phyloP scores from a whole-genome alignment of 192 early-diverging fungal species.

The Entrophospora sp. region DNA sequence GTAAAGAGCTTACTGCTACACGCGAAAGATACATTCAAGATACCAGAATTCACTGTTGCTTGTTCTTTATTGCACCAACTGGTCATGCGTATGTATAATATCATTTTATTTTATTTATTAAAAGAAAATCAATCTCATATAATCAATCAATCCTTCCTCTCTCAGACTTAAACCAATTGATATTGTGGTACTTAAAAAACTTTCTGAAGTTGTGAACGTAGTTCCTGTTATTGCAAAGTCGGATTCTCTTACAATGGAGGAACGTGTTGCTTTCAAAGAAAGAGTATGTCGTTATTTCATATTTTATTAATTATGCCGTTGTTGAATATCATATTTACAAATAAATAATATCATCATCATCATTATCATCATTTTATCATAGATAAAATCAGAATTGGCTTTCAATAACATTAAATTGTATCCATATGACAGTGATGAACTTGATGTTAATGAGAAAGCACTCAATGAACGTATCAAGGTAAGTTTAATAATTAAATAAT shows the following conservation, averaged over 20 bases:
- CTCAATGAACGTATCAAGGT: constrained; percentile 75
- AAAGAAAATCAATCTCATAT: too few relatives aligned
- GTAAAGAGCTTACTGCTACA: constrained; percentile 88
- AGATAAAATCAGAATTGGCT: constrained; percentile 71
- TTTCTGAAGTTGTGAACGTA: constrained; percentile 82
- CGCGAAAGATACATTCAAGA: constrained; percentile 85
- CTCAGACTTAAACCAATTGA: constrained; percentile 76
- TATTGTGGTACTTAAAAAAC: constrained; percentile 90
- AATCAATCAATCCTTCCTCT: background rate
- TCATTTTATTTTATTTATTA: too few relatives aligned
- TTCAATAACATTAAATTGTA: constrained; percentile 82
- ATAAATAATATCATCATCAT: too few relatives aligned
- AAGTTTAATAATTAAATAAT: background rate
- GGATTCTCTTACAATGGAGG: constrained; percentile 80
- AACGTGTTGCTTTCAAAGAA: constrained; percentile 75
- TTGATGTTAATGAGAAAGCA: constrained; percentile 74
- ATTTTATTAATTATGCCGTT: too few relatives aligned
- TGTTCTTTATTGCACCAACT: constrained; percentile 97
- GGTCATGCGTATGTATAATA: constrained; percentile 76
- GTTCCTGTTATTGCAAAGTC: constrained; percentile 87
- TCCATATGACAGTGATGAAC: constrained; percentile 71
- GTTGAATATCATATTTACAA: too few relatives aligned
- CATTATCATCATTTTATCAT: too few relatives aligned
- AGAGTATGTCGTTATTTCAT: too few relatives aligned
- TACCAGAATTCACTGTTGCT: constrained; percentile 86